A percentile compares a stretch with the other conserved stretches of the same genome.
These are phyloP conservation scores for Tephrocybe sp. DNA, from an alignment of 768 basidiomycete species.

Conservation along the genomic window DNA sequence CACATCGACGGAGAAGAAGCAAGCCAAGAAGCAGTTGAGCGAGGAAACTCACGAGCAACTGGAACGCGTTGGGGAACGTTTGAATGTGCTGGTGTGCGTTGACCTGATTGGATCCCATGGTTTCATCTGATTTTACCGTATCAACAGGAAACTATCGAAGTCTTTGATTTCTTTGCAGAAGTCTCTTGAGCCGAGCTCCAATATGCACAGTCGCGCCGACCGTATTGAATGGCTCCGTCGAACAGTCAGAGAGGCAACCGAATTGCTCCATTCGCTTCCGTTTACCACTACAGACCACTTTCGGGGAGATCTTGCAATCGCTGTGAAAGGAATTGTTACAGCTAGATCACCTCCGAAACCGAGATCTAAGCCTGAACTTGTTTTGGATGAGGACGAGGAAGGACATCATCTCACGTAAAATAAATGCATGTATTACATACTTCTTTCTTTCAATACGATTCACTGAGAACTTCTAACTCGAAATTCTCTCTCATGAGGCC, in stretches of 20 bases:
- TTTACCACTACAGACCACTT: constrained; percentile 17
- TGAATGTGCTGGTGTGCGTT: constrained; percentile 33
- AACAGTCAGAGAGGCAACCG: constrained; percentile 23
- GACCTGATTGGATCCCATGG: no score
- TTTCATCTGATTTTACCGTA: background rate
- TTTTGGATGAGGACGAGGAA: constrained; percentile 20
- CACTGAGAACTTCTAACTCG: no score
- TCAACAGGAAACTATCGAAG: constrained; percentile 7
- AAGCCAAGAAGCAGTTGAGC: constrained; percentile 27
- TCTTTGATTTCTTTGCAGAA: constrained; percentile 14
- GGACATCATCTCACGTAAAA: no score
- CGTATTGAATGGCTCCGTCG: constrained; percentile 25
- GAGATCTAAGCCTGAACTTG: constrained; percentile 18
- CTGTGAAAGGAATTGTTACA: constrained; percentile 31
- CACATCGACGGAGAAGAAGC: constrained; percentile 26
- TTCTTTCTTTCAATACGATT: no score
- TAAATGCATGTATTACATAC: no score
- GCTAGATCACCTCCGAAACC: constrained; percentile 10
- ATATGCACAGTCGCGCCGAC: constrained; percentile 23
- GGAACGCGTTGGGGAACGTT: constrained; percentile 28
- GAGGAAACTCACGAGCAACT: constrained; percentile 31
- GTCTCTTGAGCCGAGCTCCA: constrained; percentile 27
- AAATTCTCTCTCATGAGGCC: no score
- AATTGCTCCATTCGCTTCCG: constrained; percentile 26
- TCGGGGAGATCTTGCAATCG: constrained; percentile 24